These are phyloP conservation scores for Aegilops bicornis DNA, from an alignment of 176 grass and related monocot genomes.

Conservation along the genomic window DNA sequence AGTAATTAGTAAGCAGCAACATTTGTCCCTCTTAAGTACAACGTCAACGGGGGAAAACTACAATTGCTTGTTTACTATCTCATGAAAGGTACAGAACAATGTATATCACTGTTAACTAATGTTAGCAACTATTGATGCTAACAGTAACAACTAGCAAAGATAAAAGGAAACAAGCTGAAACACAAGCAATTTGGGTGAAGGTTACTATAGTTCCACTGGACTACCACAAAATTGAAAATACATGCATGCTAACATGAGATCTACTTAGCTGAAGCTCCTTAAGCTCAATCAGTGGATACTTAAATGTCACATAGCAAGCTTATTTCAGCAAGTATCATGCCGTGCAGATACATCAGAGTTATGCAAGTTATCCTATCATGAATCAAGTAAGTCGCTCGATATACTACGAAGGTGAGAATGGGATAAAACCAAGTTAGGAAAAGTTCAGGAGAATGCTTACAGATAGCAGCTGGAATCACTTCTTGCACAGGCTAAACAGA, in stretches of 20 bases:
- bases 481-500: conserved; percentile 94
- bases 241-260: conserved; percentile 12
- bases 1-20: not conserved
- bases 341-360: not conserved
- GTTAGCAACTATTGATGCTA: not conserved
- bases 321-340: conserved; percentile 3
- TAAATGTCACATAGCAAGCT: not conserved
- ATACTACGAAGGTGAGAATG: not conserved
- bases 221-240: conserved; percentile 8
- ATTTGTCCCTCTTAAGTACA: not conserved
- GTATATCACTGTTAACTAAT: not conserved
- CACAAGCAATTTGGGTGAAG: not conserved
- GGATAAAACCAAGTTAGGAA: not conserved
- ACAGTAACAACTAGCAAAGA: not conserved
- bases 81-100: not conserved
- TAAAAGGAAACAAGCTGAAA: not conserved
- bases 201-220: conserved; percentile 8
- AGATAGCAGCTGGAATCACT: conserved; percentile 95
- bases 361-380: not conserved
- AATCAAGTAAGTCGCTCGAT: conserved; percentile 3
- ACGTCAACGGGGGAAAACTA: not conserved
- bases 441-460: conserved; percentile 53
- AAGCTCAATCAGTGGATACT: not conserved
- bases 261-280: conserved; percentile 19
- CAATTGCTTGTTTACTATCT: not conserved